Conservation (phyloP, 2,329 filamentous ascomycete genomes). For the Paraphoma chrysanthemicola region DNA sequence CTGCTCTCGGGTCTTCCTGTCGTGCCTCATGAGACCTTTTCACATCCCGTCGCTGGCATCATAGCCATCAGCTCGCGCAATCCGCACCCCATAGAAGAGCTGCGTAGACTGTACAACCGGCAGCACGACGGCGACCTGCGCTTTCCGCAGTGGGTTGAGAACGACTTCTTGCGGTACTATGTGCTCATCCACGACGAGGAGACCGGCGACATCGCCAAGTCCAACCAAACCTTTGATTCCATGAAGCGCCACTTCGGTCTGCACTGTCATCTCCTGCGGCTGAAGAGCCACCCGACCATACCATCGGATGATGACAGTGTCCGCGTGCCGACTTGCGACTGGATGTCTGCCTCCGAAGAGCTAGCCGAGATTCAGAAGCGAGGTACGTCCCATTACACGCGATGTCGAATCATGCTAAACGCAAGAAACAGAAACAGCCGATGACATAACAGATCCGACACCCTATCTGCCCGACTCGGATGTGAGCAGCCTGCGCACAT, state of each 20-base stretch:
- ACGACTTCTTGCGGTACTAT: conserved; percentile 94
- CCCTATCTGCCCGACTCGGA: conserved; percentile 92
- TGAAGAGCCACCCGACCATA: conserved; percentile 84
- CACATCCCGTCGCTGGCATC: conserved; percentile 91
- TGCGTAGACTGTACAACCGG: conserved; percentile 82
- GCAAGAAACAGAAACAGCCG: conserved; percentile 62
- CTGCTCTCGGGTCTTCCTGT: conserved; percentile 81
- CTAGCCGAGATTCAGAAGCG: conserved; percentile 73
- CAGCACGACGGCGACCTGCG: conserved; percentile 78
- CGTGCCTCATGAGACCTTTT: conserved; percentile 88
- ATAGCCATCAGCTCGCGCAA: conserved; percentile 95
- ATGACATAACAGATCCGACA: conserved; percentile 74
- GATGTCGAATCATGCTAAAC: neutral
- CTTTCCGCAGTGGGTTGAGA: conserved; percentile 85
- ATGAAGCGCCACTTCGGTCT: conserved; percentile 99
- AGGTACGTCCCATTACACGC: conserved; percentile 48
- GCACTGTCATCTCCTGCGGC: conserved; percentile 88
- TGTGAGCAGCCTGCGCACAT: conserved; percentile 82
- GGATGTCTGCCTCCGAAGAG: conserved; percentile 88
- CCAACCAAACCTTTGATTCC: conserved; percentile 90
- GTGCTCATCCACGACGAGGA: conserved; percentile 97
- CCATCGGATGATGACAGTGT: conserved; percentile 92
- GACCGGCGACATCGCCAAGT: conserved; percentile 87
- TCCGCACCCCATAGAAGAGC: conserved; percentile 80
- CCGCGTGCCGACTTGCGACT: conserved; percentile 80